Conservation (phyloP, 768 basidiomycete genomes). For the Trametopsis cervina region DNA sequence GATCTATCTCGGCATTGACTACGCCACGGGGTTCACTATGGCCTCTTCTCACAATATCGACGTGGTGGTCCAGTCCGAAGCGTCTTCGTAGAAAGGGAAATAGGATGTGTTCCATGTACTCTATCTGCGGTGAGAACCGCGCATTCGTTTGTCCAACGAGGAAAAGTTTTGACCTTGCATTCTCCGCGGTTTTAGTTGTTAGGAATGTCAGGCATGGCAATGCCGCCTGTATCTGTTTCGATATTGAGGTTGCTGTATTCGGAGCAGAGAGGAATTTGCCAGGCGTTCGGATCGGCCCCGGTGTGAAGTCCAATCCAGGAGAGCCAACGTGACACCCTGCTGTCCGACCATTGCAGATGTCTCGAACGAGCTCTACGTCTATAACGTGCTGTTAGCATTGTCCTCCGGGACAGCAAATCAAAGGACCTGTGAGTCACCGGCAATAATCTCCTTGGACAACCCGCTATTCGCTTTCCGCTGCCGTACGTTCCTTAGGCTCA, state of each 20-base stretch:
- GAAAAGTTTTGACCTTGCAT: conserved; percentile 37
- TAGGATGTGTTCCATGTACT: conserved; percentile 60
- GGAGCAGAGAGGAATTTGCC: conserved; percentile 40
- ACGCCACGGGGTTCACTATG: conserved; percentile 71
- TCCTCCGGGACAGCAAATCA: background rate
- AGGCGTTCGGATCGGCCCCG: conserved; percentile 35
- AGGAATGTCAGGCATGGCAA: conserved; percentile 68
- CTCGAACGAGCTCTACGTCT: conserved; percentile 63
- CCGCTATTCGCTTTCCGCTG: conserved; percentile 52
- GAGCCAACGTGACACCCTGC: conserved; percentile 52
- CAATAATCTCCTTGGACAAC: conserved; percentile 65
- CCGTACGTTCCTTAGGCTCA: conserved; percentile 57
- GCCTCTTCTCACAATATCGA: conserved; percentile 51
- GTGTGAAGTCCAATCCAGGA: conserved; percentile 44
- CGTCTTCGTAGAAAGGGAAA: conserved; percentile 60
- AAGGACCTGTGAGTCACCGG: conserved; percentile 33
- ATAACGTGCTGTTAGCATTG: background rate
- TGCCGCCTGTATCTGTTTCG: conserved; percentile 64
- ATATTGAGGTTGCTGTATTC: conserved; percentile 63
- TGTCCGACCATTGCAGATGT: conserved; percentile 50
- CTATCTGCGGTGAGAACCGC: conserved; percentile 63
- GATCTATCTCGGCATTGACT: conserved; percentile 34
- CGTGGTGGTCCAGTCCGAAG: conserved; percentile 36
- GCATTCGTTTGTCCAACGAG: conserved; percentile 74
- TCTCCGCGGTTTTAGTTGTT: conserved; percentile 36